These are phyloP conservation scores for Lachnum nothofagi DNA, from an alignment of 2,329 filamentous ascomycete species.

Conservation along the genomic window DNA sequence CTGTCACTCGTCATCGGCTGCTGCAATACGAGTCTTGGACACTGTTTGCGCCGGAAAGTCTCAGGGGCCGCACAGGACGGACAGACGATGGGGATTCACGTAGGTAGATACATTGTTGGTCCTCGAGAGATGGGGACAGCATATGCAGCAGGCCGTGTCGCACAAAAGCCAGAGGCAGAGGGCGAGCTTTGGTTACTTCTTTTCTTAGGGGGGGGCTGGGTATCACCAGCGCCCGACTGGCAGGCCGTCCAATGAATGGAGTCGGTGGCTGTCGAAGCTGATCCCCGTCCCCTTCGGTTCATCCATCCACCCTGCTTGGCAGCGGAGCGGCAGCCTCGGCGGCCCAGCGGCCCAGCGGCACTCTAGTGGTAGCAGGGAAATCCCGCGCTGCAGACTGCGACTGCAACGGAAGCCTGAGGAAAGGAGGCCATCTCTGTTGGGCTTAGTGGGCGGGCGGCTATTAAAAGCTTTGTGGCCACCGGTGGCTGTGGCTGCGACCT, in stretches of 20 bases:
- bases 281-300: too few relatives aligned
- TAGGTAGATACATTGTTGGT: constrained; percentile 20
- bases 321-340: too few relatives aligned
- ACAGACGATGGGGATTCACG: neutral
- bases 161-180: constrained; percentile 10
- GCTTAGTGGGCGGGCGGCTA: neutral
- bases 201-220: neutral
- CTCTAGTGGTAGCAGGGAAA: neutral
- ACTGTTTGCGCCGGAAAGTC: constrained; percentile 1
- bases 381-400: neutral
- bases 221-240: neutral
- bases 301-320: too few relatives aligned
- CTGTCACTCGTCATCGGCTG: too few relatives aligned
- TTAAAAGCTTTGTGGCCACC: neutral
- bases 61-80: neutral
- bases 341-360: too few relatives aligned
- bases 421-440: too few relatives aligned
- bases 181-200: neutral
- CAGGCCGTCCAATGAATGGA: neutral
- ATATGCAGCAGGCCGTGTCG: constrained; percentile 7
- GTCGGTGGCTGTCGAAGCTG: too few relatives aligned
- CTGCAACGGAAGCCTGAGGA: too few relatives aligned
- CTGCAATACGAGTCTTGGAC: constrained; percentile 3
- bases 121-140: constrained; percentile 7
- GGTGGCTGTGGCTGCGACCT: too few relatives aligned